Evolutionary conservation across 306 rosid genomes (phyloP), one percentile per base, ranked within the genome.

Genomic region (Begonia peltatifolia): DNA sequence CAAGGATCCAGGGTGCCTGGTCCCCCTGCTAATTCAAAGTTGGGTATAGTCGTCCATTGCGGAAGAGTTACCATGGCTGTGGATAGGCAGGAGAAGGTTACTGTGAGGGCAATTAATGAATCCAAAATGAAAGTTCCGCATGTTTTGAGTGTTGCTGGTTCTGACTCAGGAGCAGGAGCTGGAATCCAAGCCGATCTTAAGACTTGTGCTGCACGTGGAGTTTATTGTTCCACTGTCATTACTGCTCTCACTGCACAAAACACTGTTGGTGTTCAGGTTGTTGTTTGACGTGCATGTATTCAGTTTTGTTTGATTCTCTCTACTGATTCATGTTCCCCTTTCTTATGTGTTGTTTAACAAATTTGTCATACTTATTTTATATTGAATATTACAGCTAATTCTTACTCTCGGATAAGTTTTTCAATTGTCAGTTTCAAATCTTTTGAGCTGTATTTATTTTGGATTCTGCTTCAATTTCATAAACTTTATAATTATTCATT

Each of bases 181-280:
- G 97, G 97, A 62, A 85, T 89, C 54, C 97, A 89, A 73, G 95
- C 97, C 0, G 97, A 89, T 52, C 78, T 89, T 2, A 89, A 82
- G 64, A 72, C 97, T 20, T 89, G 97, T 53, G 85, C 95, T 14
- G 83, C 95, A 3, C 81, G 74, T n/a, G 68, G 74, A 9, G 94
- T 89, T 43, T 85, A 76, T 61, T 89, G 97, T 68, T 89, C 97
- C n/a, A 85, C 97, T 25, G 95, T 76, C 54, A 74, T 89, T 1
- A 85, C 97, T 57, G 88, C 95, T 67, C 69, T 89, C 41, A 89
- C 97, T 50, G 97, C 97, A 36, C 95, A 89, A 59, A 89, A 89
- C 74, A 89, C 95, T 3, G 68, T 58, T 62, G 95, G 97, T 43
- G 95, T 89, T 71, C 95, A 89, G 94, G 96, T 88, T 67, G 49